Percentiles rank a stretch among this genome's conserved stretches.
Conservation (phyloP, 257 asterid species). For the Solanum arcanum region DNA sequence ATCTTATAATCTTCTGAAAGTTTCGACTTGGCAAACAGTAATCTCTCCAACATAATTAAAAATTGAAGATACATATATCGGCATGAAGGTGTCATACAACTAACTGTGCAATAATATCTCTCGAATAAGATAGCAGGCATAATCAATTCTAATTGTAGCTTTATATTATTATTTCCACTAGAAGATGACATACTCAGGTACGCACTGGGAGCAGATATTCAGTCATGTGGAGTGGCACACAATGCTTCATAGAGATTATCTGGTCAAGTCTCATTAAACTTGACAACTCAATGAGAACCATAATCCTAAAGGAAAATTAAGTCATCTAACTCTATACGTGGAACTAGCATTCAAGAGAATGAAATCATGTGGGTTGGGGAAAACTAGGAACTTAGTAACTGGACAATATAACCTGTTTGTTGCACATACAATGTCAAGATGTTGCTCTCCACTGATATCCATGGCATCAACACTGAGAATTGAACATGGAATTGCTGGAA, state of each 20-base stretch:
- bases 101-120: neutral
- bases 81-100: neutral
- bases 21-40: neutral
- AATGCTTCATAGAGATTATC: neutral
- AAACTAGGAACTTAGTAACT: neutral
- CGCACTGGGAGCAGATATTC: neutral
- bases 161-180: neutral
- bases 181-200: neutral
- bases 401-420: neutral
- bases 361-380: neutral
- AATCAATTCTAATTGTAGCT: neutral
- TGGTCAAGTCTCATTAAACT: neutral
- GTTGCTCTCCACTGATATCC: conserved; percentile 99
- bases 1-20: neutral
- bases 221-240: neutral
- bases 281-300: neutral
- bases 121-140: neutral
- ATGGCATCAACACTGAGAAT: conserved; percentile 91
- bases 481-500: conserved; percentile 94
- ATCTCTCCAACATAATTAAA: neutral
- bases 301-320: neutral
- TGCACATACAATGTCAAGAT: conserved; percentile 83
- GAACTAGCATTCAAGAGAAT: neutral
- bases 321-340: neutral
- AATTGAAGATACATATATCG: neutral